phyloP scores from a whole-genome alignment of 2,329 filamentous ascomycete species.

The Aspergillus pseudoglaucus region DNA sequence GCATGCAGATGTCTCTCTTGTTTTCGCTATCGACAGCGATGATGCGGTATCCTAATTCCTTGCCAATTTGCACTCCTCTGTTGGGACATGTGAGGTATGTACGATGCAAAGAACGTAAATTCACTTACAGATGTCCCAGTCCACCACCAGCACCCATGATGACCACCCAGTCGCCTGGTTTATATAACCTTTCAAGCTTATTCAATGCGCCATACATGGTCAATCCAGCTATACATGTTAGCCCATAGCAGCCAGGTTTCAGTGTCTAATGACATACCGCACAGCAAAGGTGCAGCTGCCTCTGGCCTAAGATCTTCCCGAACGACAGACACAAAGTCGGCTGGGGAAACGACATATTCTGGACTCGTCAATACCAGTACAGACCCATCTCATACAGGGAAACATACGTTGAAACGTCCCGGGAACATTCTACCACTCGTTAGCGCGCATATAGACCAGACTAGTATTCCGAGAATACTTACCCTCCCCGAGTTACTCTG shows the following conservation, averaged over 20 bases:
- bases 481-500: conserved; percentile 8
- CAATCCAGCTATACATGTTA: conserved; percentile 1
- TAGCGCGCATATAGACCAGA: not conserved
- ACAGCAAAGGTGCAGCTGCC: conserved; percentile 6
- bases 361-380: not conserved
- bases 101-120: too few relatives aligned
- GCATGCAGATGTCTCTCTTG: conserved; percentile 12
- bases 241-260: not conserved
- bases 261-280: conserved; percentile 1
- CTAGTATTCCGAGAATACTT: not conserved
- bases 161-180: conserved; percentile 7
- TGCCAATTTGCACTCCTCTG: conserved; percentile 9
- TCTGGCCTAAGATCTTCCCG: conserved; percentile 5
- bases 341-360: conserved; percentile 9
- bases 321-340: conserved; percentile 5
- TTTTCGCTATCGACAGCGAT: conserved; percentile 8
- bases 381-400: not conserved
- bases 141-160: conserved; percentile 11
- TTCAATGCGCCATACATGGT: conserved; percentile 10
- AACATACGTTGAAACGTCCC: conserved; percentile 9
- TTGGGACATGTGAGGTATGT: too few relatives aligned
- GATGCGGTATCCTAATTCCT: conserved; percentile 7
- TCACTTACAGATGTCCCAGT: conserved; percentile 7
- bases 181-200: conserved; percentile 5
- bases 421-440: conserved; percentile 2